A percentile compares a stretch with the other conserved stretches of the same genome.
These are phyloP conservation scores for Tritrichomonas musculus DNA, from an alignment of 208 protist species.

Conservation along the genomic window DNA sequence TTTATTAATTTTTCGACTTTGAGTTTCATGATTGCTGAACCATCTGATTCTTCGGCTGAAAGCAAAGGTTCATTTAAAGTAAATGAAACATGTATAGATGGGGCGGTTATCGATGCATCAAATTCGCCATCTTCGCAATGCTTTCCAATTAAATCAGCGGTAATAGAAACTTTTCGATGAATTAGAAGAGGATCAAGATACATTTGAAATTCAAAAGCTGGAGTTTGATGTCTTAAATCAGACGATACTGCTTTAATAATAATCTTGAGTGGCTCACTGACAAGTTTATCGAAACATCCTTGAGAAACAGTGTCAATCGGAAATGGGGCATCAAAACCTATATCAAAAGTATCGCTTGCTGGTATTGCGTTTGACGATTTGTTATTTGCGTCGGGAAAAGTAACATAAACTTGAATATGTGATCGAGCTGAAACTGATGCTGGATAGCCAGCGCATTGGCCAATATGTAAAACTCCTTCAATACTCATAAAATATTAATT, in stretches of 20 bases:
- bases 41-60: background rate
- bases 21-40: background rate
- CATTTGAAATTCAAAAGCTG: slow-evolving; percentile 1
- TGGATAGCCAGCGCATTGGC: background rate
- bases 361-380: background rate
- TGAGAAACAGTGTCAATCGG: background rate
- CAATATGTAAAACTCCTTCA: background rate
- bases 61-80: background rate
- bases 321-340: background rate
- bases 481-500: no score
- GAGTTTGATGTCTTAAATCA: slow-evolving; percentile 14
- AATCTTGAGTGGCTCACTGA: background rate
- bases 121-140: slow-evolving; percentile 26
- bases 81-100: background rate
- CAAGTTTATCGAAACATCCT: background rate
- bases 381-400: background rate
- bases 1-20: background rate
- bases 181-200: background rate
- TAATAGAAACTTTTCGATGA: background rate
- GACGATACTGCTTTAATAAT: background rate
- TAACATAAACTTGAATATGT: background rate
- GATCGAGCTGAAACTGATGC: background rate
- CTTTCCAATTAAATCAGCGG: background rate
- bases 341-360: background rate
- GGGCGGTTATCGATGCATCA: slow-evolving; percentile 5